Conservation (phyloP, 2,329 filamentous ascomycete genomes). For the Aphanocladium album region DNA sequence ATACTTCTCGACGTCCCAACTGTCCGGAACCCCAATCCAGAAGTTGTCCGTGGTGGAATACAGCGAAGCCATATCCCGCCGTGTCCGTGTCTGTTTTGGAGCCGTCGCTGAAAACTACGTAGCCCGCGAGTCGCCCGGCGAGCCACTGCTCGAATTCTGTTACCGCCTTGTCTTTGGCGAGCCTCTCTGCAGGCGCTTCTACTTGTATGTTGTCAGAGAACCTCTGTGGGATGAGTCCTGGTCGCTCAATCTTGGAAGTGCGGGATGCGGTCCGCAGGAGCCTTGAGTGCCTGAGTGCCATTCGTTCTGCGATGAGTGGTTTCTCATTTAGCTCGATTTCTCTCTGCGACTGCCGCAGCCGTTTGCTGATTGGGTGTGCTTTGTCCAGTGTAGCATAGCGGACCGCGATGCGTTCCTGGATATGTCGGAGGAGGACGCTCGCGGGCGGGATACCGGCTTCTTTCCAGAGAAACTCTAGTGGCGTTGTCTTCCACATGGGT, state of each 20-base stretch:
- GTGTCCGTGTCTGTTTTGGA: background rate
- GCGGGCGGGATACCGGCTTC: constrained; percentile 5
- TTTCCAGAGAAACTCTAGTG: constrained; percentile 1
- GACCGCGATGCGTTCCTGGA: background rate
- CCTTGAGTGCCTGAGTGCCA: background rate
- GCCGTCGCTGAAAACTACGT: background rate
- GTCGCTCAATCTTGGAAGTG: background rate
- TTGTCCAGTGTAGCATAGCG: background rate
- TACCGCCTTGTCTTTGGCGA: background rate
- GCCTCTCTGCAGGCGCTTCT: background rate
- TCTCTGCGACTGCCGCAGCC: background rate
- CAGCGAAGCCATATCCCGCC: background rate
- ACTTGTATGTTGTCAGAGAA: background rate
- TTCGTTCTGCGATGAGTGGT: constrained; percentile 2
- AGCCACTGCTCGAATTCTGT: background rate
- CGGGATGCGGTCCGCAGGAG: background rate
- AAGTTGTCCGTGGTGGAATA: background rate
- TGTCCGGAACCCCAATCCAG: background rate
- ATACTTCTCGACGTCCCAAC: background rate
- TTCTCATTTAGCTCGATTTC: constrained; percentile 5
- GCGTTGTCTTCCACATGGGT: constrained; percentile 2
- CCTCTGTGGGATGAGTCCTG: constrained; percentile 2
- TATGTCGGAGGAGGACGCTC: background rate
- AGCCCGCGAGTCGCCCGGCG: background rate
- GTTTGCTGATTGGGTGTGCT: background rate